phyloP scores from a whole-genome alignment of 768 basidiomycete genomes.

The Suillus occidentalis region DNA sequence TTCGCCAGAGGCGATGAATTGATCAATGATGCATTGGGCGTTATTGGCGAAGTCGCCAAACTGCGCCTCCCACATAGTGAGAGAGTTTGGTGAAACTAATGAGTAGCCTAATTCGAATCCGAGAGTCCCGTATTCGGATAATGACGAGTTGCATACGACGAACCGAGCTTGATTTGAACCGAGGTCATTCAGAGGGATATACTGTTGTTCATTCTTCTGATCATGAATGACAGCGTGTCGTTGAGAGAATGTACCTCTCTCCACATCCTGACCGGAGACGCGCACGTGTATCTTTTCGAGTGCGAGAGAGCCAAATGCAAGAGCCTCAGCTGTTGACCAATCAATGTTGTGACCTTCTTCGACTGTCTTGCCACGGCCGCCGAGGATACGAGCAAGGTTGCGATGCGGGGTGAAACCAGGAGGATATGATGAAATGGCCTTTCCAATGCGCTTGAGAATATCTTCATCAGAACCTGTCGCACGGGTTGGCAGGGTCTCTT shows the following conservation, averaged over 20 bases:
- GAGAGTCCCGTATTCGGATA: slow-evolving; percentile 92
- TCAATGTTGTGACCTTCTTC: slow-evolving; percentile 92
- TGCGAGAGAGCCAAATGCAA: slow-evolving; percentile 92
- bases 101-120: slow-evolving; percentile 99
- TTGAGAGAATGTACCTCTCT: slow-evolving; percentile 98
- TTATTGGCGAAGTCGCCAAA: slow-evolving; percentile 99
- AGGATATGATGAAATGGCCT: slow-evolving; percentile 84
- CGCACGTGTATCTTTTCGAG: slow-evolving; percentile 94
- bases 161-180: slow-evolving; percentile 88
- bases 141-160: slow-evolving; percentile 93
- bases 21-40: slow-evolving; percentile 97
- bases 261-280: slow-evolving; percentile 96
- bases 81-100: slow-evolving; percentile 87
- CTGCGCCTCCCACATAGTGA: slow-evolving; percentile 98
- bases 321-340: slow-evolving; percentile 97
- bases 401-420: slow-evolving; percentile 83
- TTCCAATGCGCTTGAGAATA: slow-evolving; percentile 80
- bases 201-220: slow-evolving; percentile 88
- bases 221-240: slow-evolving; percentile 97
- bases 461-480: slow-evolving; percentile 79
- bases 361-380: slow-evolving; percentile 83
- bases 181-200: slow-evolving; percentile 86
- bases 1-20: slow-evolving; percentile 97
- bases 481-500: slow-evolving; percentile 87
- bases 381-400: slow-evolving; percentile 92